Percentiles rank a stretch among this genome's conserved stretches.
Conservation (phyloP, 108 stramenopile genomes). For the Fistulifera pelliculosa region DNA sequence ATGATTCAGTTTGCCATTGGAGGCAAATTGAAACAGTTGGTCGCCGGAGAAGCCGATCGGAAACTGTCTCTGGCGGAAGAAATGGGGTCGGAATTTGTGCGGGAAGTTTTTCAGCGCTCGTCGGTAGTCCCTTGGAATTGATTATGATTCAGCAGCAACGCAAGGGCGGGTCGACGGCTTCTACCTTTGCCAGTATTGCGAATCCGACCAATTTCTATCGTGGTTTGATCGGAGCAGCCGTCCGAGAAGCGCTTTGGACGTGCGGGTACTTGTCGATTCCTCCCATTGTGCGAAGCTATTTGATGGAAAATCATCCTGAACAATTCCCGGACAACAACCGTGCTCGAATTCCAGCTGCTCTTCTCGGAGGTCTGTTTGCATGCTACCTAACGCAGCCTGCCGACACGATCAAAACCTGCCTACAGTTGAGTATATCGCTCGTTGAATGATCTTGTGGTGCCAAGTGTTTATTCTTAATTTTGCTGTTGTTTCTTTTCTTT, state of each 20-base stretch:
- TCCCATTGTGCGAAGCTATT: conserved; percentile 67
- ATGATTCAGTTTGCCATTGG: conserved; percentile 92
- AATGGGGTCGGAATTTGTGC: conserved; percentile 74
- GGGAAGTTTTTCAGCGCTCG: conserved; percentile 70
- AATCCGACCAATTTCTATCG: conserved; percentile 54
- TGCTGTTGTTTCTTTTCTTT: too few species aligned
- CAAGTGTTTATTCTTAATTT: too few species aligned
- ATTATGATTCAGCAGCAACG: conserved; percentile 96
- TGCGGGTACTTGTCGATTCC: conserved; percentile 86
- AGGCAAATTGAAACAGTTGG: conserved; percentile 58
- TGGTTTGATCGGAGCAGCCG: conserved; percentile 74
- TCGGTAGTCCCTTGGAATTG: conserved; percentile 83
- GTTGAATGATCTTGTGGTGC: too few species aligned
- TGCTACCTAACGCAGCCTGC: conserved; percentile 87
- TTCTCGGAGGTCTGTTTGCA: conserved; percentile 82
- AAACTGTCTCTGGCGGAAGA: conserved; percentile 54
- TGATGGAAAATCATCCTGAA: conserved; percentile 69
- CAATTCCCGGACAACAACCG: conserved; percentile 74
- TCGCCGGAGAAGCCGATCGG: conserved; percentile 30
- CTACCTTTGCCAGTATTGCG: conserved; percentile 42
- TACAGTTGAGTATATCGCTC: conserved; percentile 39
- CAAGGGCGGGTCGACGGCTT: conserved; percentile 56
- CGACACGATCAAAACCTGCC: conserved; percentile 91
- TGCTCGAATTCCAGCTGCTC: conserved; percentile 81
- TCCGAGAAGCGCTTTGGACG: conserved; percentile 87